Percentiles rank a stretch among this genome's conserved stretches.
Conservation (phyloP, 768 basidiomycete species). For the Collybia sordida region DNA sequence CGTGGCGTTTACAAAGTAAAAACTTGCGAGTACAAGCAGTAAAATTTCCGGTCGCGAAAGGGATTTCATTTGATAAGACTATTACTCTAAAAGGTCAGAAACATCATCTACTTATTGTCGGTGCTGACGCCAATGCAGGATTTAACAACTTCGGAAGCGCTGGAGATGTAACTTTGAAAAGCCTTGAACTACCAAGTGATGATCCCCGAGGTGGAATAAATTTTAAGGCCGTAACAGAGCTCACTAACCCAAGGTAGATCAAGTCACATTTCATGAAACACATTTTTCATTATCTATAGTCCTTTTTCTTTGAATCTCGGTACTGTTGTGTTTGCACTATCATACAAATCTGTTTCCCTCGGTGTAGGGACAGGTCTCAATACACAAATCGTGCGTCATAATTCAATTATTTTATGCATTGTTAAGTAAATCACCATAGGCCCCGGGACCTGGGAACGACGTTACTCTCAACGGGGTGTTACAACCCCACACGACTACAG, state of each 20-base stretch:
- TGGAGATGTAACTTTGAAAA: conserved; percentile 51
- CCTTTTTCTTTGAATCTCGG: conserved; percentile 72
- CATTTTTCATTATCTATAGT: conserved; percentile 26
- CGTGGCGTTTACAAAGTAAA: conserved; percentile 61
- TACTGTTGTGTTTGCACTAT: conserved; percentile 61
- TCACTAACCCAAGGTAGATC: conserved; percentile 57
- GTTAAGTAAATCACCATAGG: conserved; percentile 24
- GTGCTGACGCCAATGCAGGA: conserved; percentile 30
- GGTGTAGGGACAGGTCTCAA: conserved; percentile 55
- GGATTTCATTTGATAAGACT: conserved; percentile 62
- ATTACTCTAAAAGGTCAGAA: conserved; percentile 53
- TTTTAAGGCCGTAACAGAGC: conserved; percentile 53
- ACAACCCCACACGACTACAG: conserved; percentile 46
- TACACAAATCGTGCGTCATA: conserved; percentile 46
- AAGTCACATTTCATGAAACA: not conserved
- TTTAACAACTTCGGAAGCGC: conserved; percentile 52
- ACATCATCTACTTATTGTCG: not conserved
- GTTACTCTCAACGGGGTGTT: conserved; percentile 61
- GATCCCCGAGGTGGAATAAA: conserved; percentile 67
- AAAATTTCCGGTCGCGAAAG: conserved; percentile 67
- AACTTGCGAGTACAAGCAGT: conserved; percentile 61
- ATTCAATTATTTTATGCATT: conserved; percentile 1
- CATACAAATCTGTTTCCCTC: conserved; percentile 55
- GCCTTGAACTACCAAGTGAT: conserved; percentile 67
- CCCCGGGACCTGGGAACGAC: conserved; percentile 48